phyloP scores from a whole-genome alignment of 306 rosid species.

The Castanopsis chinensis region DNA sequence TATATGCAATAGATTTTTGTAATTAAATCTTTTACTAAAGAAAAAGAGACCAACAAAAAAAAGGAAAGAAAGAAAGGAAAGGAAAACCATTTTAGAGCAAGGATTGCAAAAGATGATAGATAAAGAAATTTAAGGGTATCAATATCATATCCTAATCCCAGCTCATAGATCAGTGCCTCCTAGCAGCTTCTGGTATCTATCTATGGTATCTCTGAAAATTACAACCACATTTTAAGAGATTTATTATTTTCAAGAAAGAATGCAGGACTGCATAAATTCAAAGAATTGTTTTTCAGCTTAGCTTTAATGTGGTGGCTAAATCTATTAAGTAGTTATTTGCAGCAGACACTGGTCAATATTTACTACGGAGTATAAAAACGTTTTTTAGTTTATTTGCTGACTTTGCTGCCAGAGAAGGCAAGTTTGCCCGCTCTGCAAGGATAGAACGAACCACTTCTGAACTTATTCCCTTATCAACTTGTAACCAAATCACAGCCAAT shows the following conservation, averaged over 20 bases:
- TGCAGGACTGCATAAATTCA: neutral
- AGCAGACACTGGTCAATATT: neutral
- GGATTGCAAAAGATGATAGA: neutral
- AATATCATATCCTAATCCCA: neutral
- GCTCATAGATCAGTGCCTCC: neutral
- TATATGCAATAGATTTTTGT: neutral
- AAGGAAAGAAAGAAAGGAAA: too few species aligned
- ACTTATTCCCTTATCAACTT: constrained; percentile 82
- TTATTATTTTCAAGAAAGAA: neutral
- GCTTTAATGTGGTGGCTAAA: neutral
- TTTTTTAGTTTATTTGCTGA: constrained; percentile 68
- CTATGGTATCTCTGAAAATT: neutral
- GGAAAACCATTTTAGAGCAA: neutral
- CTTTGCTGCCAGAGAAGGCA: constrained; percentile 77
- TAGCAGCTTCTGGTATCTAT: neutral
- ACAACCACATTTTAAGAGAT: neutral
- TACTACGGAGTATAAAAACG: neutral
- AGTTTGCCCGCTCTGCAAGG: constrained; percentile 74
- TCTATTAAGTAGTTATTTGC: neutral
- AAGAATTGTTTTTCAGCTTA: neutral
- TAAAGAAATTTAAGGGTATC: neutral
- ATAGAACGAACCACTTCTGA: constrained; percentile 83
- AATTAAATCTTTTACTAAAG: neutral
- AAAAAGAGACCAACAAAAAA: neutral
- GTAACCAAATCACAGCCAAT: constrained; percentile 19